Conservation (phyloP, 331 rosid species). For the Acacia concinna region DNA sequence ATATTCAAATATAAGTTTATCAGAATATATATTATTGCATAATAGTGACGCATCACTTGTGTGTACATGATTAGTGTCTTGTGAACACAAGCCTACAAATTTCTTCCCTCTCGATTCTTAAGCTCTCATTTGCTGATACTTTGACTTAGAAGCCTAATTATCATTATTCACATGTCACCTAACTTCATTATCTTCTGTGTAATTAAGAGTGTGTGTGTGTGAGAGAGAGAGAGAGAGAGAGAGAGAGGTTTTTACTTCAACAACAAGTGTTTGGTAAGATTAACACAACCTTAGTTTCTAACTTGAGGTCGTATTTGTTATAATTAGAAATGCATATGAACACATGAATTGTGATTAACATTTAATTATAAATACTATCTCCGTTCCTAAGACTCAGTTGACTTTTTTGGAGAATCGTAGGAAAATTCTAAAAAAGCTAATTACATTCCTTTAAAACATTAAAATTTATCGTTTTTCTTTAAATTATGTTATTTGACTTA, state of each 20-base stretch:
- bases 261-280: neutral
- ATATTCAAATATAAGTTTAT: too few relatives aligned
- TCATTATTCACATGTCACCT: neutral
- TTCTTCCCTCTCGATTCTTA: constrained; percentile 25
- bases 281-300: neutral
- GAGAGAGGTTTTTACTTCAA: neutral
- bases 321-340: neutral
- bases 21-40: constrained; percentile 25
- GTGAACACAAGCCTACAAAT: constrained; percentile 32
- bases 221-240: too few relatives aligned
- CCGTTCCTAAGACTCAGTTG: too few relatives aligned
- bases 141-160: neutral
- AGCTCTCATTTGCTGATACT: constrained; percentile 1
- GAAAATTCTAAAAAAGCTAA: too few relatives aligned
- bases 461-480: too few relatives aligned
- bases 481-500: too few relatives aligned
- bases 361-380: neutral
- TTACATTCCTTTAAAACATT: too few relatives aligned
- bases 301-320: neutral
- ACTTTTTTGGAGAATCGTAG: too few relatives aligned
- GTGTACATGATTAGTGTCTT: constrained; percentile 27
- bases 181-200: neutral
- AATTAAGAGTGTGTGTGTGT: neutral
- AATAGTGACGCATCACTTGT: constrained; percentile 35
- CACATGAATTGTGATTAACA: neutral